These are phyloP conservation scores for Camelina laxa DNA, from an alignment of 345 rosid species.

Conservation along the genomic window DNA sequence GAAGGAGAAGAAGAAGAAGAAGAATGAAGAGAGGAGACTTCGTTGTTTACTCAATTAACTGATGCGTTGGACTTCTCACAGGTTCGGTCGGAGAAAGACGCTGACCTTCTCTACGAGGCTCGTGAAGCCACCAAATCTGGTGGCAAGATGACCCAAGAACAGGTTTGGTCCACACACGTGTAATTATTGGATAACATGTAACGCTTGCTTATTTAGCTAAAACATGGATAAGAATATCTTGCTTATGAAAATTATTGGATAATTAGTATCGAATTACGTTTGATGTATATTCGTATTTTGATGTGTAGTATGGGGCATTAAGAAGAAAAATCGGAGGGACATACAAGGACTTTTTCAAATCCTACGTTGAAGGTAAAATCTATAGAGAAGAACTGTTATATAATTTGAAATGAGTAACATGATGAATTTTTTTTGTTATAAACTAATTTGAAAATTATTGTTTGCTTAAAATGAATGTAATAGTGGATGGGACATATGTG, in stretches of 20 bases:
- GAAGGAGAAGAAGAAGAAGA: slow-evolving; percentile 47
- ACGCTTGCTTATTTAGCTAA: background rate
- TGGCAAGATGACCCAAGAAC: slow-evolving; percentile 67
- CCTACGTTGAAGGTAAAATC: slow-evolving; percentile 76
- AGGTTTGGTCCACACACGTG: slow-evolving; percentile 44
- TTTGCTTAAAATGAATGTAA: background rate
- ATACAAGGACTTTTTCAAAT: slow-evolving; percentile 91
- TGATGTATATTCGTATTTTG: slow-evolving; percentile 7
- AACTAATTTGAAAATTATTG: background rate
- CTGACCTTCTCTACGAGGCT: slow-evolving; percentile 76
- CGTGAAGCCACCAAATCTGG: slow-evolving; percentile 76
- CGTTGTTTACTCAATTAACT: slow-evolving; percentile 63
- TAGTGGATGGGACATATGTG: slow-evolving; percentile 77
- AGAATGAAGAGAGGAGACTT: slow-evolving; percentile 52
- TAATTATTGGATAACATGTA: too few species aligned
- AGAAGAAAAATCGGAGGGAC: slow-evolving; percentile 95
- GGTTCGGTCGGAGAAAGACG: slow-evolving; percentile 79
- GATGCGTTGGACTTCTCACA: slow-evolving; percentile 89
- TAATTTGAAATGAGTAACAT: background rate
- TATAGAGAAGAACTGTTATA: background rate
- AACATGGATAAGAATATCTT: background rate
- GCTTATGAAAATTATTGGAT: background rate
- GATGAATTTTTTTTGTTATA: background rate
- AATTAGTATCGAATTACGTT: background rate
- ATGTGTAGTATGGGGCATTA: slow-evolving; percentile 83